phyloP scores from a whole-genome alignment of 2,329 filamentous ascomycete genomes.

The Fusarium caatingaense region DNA sequence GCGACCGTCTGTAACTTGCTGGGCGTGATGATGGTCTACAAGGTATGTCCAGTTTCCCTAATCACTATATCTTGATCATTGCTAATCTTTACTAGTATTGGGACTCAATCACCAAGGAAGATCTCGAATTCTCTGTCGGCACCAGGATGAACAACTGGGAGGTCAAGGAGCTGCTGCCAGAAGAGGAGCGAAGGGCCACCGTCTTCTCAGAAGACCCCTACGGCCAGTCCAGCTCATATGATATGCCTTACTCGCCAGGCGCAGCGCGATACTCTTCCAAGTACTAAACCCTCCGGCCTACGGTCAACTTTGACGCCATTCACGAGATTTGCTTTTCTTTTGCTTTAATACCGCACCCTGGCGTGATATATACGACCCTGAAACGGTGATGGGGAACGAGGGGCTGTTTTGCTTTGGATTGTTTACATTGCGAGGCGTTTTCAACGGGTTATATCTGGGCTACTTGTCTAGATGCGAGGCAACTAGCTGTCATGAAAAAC shows the following conservation, averaged over 20 bases:
- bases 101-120: slow-evolving; percentile 98
- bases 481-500: slow-evolving; percentile 21
- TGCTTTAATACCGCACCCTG: slow-evolving; percentile 26
- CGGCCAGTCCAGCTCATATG: slow-evolving; percentile 65
- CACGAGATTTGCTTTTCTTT: slow-evolving; percentile 34
- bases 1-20: slow-evolving; percentile 93
- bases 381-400: slow-evolving; percentile 6
- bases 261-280: slow-evolving; percentile 59
- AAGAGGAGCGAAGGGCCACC: slow-evolving; percentile 81
- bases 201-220: slow-evolving; percentile 77
- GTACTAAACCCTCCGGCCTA: slow-evolving; percentile 51
- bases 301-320: slow-evolving; percentile 26
- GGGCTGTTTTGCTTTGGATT: slow-evolving; percentile 23
- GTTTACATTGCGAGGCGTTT: slow-evolving; percentile 42
- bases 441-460: slow-evolving; percentile 27
- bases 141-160: slow-evolving; percentile 98
- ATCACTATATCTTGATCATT: neutral
- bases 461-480: slow-evolving; percentile 8
- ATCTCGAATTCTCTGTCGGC: slow-evolving; percentile 97
- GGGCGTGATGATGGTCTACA: slow-evolving; percentile 99
- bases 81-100: slow-evolving; percentile 73
- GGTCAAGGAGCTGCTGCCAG: slow-evolving; percentile 88
- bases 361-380: slow-evolving; percentile 14
- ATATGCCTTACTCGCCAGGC: slow-evolving; percentile 62
- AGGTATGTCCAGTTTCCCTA: slow-evolving; percentile 64